Evolutionary conservation across 2,329 filamentous ascomycete genomes (phyloP), one percentile per base, ranked within the genome.

Genomic region (Geoglossum cookeanum): DNA sequence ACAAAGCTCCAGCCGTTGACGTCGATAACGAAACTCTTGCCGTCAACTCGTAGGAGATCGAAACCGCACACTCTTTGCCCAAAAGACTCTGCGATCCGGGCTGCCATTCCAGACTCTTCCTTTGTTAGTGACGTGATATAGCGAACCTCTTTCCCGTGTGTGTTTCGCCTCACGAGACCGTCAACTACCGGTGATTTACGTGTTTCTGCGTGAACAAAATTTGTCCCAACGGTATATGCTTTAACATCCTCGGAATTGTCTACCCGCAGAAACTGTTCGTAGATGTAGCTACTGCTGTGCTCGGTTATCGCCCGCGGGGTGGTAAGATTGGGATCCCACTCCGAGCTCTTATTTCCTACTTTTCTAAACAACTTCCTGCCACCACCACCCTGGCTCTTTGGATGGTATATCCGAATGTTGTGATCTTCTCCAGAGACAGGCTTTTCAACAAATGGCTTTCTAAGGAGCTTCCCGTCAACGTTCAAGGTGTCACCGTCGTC

Each of bases 1-100:
- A 98, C 92, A 65, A 98, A 98, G 67, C 91, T 97, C 94, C 94
- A 98, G 11, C 92, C 92, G 68, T 98, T 98, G 64, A 98, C 92
- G 65, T 98, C 92, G 63, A 98, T 98, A 54, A 98, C 92, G 70
- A 88, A 98, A 68, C 91, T 97, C 68, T 87, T 87, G 15, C 89
- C 87, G 55, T 81, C 83, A 11, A 90, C 88, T 32, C 94, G 83
- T 58, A 98, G 75, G 59, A 98, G 76, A 68, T 98, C 92, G 65
- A 98, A 98, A 0, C 92, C 92, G 67, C 92, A 98, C 2, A 98
- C 90, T 57, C 88, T 78, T 69, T 98, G 92, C 0, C 91, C 92
- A 69, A 98, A 98, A 0, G 88, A 85, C 49, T 81, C 84, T 1
- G 90, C 88, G 59, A 98, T 97, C 64, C 85, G 91, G 61, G 85